Evolutionary conservation across 2,329 filamentous ascomycete species (phyloP), one percentile per base, ranked within the genome.

Genomic region (Diaporthe nobilis): DNA sequence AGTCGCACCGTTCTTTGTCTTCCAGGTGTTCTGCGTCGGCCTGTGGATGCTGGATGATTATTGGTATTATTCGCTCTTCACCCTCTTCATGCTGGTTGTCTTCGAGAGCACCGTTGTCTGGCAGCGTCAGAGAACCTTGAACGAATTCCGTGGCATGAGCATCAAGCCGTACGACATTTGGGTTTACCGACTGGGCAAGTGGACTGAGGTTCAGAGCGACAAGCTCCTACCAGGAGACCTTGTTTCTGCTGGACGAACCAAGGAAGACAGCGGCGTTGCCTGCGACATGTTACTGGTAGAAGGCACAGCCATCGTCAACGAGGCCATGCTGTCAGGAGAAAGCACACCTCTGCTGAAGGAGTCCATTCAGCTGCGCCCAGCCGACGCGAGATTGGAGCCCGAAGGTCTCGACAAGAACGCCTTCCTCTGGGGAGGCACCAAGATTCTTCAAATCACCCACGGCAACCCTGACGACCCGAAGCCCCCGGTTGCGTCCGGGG

Each of bases 11-110:
- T 99, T 99, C 89, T 99, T 99, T 86, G 96, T 99, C 78, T 99
- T 99, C 87, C 97, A 99, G 88, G 90, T 99, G 77, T 99, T 99
- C 88, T 99, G 97, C 81, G 97, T 99, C 75, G 97, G 97, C 22
- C 88, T 99, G 77, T 99, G 97, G 97, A 95, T 98, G 92, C 88
- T 99, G 82, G 97, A 99, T 82, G 97, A 99, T 86, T 99, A 98
- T 87, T 99, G 97, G 97, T 99, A 99, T 88, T 99, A 99, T 87
- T 98, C 97, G 77, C 91, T 99, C 28, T 99, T 99, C 85, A 99
- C 97, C 0, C 92, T 99, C 31, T 96, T 98, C 87, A 99, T 99
- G 97, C 91, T 99, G 74, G 95, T 99, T 79, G 93, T 92, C 76
- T 99, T 99, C 80, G 97, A 99, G 87, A 98, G 96, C 84, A 99